Evolutionary conservation across 2,329 filamentous ascomycete genomes (phyloP), one percentile per base, ranked within the genome.

Genomic region (Aphanocladium album): DNA sequence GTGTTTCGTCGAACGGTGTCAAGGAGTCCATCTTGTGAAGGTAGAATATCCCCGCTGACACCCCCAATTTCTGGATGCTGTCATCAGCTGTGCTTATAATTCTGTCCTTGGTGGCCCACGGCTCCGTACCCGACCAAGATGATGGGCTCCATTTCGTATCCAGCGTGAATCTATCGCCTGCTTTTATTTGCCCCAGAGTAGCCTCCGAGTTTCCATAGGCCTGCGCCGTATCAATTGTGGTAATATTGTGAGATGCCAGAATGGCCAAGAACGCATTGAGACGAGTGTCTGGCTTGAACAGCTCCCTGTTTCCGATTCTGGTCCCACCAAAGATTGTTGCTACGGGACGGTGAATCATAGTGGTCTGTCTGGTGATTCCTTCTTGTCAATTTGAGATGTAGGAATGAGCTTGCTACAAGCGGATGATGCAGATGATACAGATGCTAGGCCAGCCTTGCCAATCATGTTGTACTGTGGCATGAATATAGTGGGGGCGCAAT

Each of bases 61-160:
- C 41, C 33, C 47, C 58, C 21, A 64, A 27, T 35, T 60, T 63
- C 25, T 55, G 23, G 51, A 64, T 58, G 35, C 63, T 64, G 14
- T 62, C 50, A 23, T 63, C 58, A 21, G 63, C 63, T 11, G 61
- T 63, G 23, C 47, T 47, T 39, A 60, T 54, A 37, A 64, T 60
- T 21, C 54, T 52, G 11, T 59, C 51, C 14, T 43, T 57, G 17
- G 61, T 63, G 6, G 62, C 62, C 62, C 62, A 63, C 12, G 62
- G 46, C 35, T 14, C 46, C n/a, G 58, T 54, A 33, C 57, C 56
- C 3, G 53, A 62, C 58, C 53, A 64, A 19, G 62, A 64, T n/a
- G 41, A 46, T 27, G 63, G 63, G 25, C 63, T 64, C 63, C 63
- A 64, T 63, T 64, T 64, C 37, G 63, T 64, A 39, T 64, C 63